Evolutionary conservation across 768 basidiomycete species (phyloP).

Genomic region (Coprinellus aureogranulatus): DNA sequence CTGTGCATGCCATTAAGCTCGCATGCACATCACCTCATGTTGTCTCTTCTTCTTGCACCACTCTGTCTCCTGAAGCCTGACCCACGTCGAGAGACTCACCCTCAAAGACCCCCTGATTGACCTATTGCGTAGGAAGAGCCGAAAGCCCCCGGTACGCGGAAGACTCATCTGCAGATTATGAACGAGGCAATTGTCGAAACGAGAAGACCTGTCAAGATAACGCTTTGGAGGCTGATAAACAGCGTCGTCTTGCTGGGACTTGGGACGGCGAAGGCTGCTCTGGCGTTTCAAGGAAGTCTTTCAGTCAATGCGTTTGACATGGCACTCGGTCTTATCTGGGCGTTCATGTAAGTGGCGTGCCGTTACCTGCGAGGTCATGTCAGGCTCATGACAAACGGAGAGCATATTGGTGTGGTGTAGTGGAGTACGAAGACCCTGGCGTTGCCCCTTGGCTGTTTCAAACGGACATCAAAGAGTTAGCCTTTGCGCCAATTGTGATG

Average conservation of each 20-base stretch:
- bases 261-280: not conserved
- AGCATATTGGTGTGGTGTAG: not conserved
- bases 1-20: no score
- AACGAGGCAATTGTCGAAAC: no score
- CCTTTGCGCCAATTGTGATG: not conserved
- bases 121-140: no score
- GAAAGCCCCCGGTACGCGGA: no score
- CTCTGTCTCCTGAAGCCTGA: no score
- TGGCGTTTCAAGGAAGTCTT: not conserved
- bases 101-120: no score
- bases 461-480: not conserved
- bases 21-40: no score
- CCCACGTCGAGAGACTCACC: no score
- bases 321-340: constrained; percentile 5
- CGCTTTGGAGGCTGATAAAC: constrained; percentile 1
- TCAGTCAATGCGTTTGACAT: not conserved
- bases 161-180: no score
- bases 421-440: not conserved
- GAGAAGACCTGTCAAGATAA: not conserved
- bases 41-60: no score
- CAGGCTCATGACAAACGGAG: not conserved
- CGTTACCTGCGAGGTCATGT: not conserved
- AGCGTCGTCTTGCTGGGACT: not conserved
- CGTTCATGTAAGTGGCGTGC: constrained; percentile 3
- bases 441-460: not conserved